Evolutionary conservation across 768 basidiomycete species (phyloP), one percentile per base, ranked within the genome.

Genomic region (Suillus hirtellus): DNA sequence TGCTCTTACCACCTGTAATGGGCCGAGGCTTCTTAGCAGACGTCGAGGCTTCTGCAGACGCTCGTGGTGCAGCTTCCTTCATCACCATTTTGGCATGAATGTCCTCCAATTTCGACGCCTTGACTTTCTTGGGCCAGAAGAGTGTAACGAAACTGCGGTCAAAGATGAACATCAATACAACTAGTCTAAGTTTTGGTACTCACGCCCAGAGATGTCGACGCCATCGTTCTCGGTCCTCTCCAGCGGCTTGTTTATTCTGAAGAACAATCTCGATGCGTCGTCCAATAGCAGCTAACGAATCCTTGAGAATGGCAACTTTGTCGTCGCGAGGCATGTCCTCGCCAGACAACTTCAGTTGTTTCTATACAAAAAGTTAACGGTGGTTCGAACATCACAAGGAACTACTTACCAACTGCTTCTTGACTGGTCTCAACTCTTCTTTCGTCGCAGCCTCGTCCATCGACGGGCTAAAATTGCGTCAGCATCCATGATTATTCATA

Each of bases 101-200:
- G 72, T 95, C 94, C 75, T 96, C 92, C 44, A 98, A 80, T 76
- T 97, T 97, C 17, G 86, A 87, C 14, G 95, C 93, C 73, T 91
- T 95, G 67, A 98, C 95, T 77, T 96, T 93, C 81, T 96, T 93
- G 6, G 96, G 96, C 96, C 96, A 98, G 78, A 98, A 98, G 61
- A 95, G 82, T 3, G 94, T 95, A 53, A 97, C 95, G 67, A 98
- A 98, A 42, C 93, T 95, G 70, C 12, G 53, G 63, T 49, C 60
- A 17, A 31, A 59, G 58, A 19, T 61, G 31, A 71, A 63, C 38
- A 60, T 37, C 6, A 17, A 49, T 11, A 38, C 55, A 38, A 50
- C 50, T 52, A 11, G 40, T 56, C 8, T 7, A 27, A 27, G 1
- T 31, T 11, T 42, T 19, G 6, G 49, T 42, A 90, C 94, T 75